Base-by-base conservation (phyloP, 495 filamentous ascomycete genomes). In the Xylaria sp. region DNA sequence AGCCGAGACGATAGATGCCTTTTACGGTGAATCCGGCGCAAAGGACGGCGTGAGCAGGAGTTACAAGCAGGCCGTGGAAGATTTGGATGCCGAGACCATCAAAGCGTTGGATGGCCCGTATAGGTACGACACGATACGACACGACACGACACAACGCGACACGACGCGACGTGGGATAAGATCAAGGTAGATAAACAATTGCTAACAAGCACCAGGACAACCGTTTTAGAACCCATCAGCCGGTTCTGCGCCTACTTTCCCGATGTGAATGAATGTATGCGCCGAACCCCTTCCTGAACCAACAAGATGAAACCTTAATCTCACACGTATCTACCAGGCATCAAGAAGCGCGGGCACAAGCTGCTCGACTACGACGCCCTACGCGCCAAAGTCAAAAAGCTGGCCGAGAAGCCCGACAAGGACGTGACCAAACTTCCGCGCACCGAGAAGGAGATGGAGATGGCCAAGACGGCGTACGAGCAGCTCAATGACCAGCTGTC, bases 31-130 rank as follows among this genome's bases (percentile, higher is more conserved):
- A 71, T 93, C 95, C 0, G 97, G 97, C 40, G 92, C 97, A 46
- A 92, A 90, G 72, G 96, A 99, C 77, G 96, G 96, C 37, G 96
- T 99, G 64, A 95, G 92, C 82, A 85, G 95, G 74, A 95, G 93
- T 78, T 99, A 99, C 83, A 99, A 98, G 84, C 94, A 98, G 78
- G 96, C 96, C 1, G 96, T 99, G 21, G 95, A 97, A 73, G 96
- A 99, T 80, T 85, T 99, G 37, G 96, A 99, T 79, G 93, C 97
- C 17, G 96, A 99, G 80, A 99, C 96, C 0, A 97, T 99, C 79
- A 99, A 99, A 78, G 97, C 96, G 4, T 81, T 99, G 62, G 96
- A 99, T 80, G 96, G 96, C n/a, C 96, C 96, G 29, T 99, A 98
- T 82, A 86, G 94, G 91, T 93, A 86, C 21, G 72, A 19, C 33